Conservation (phyloP, 2,329 filamentous ascomycete genomes). For the Helotiales sp. region DNA sequence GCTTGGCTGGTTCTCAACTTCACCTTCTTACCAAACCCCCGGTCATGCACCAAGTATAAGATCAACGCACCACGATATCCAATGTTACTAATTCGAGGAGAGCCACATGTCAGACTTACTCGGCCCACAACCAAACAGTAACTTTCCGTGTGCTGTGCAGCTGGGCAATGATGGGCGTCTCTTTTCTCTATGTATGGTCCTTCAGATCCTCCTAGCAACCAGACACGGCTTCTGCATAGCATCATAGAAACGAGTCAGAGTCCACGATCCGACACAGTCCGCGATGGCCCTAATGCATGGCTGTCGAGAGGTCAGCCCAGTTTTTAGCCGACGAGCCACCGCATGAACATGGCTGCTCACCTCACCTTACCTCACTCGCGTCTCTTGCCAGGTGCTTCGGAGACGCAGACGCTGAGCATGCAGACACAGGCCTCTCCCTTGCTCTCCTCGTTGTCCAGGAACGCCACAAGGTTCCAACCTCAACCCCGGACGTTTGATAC, state of each 20-base stretch:
- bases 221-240: neutral
- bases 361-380: no score
- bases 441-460: neutral
- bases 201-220: neutral
- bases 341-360: slow-evolving; percentile 4
- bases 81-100: neutral
- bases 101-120: neutral
- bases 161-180: neutral
- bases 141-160: slow-evolving; percentile 3
- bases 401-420: neutral
- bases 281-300: no score
- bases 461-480: neutral
- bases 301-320: neutral
- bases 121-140: neutral
- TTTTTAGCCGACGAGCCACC: slow-evolving; percentile 2
- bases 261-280: neutral
- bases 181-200: no score
- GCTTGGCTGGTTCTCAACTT: no score
- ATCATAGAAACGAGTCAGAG: neutral
- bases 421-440: neutral
- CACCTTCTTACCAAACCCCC: no score
- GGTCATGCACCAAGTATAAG: no score
- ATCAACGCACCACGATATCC: no score
- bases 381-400: neutral
- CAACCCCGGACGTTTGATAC: no score